Conservation (phyloP, 768 basidiomycete genomes). For the Leccinum longicurvipes region DNA sequence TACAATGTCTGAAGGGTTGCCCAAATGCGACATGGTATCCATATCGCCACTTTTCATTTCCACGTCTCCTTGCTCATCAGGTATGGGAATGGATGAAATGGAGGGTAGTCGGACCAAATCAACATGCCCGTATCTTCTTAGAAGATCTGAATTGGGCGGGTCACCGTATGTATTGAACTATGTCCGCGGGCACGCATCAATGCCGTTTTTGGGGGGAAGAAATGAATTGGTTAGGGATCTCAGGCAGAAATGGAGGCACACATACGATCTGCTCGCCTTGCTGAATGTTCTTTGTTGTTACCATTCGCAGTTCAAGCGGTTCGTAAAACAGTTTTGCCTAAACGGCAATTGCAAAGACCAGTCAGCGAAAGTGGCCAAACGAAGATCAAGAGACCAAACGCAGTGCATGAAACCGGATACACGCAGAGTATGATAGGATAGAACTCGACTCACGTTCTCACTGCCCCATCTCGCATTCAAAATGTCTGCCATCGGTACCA, state of each 20-base stretch:
- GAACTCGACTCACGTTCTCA: slow-evolving; percentile 66
- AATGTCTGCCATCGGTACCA: slow-evolving; percentile 97
- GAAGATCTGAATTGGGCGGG: slow-evolving; percentile 86
- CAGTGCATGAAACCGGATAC: background rate
- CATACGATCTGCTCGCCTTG: slow-evolving; percentile 86
- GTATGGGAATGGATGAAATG: slow-evolving; percentile 16
- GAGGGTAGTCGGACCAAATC: slow-evolving; percentile 62
- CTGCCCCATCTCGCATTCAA: slow-evolving; percentile 84
- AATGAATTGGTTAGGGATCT: background rate
- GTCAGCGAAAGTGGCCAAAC: background rate
- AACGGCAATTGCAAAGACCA: background rate
- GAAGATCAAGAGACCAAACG: background rate
- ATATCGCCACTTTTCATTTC: slow-evolving; percentile 21
- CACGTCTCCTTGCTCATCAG: slow-evolving; percentile 3
- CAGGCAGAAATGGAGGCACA: background rate
- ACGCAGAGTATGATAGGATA: background rate
- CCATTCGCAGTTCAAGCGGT: slow-evolving; percentile 68
- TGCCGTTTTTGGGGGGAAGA: background rate
- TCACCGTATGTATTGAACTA: slow-evolving; percentile 97
- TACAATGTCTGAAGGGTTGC: slow-evolving; percentile 79
- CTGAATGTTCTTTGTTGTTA: slow-evolving; percentile 68
- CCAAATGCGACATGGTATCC: slow-evolving; percentile 25
- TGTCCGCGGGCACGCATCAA: background rate
- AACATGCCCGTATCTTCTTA: slow-evolving; percentile 93
- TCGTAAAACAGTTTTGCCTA: slow-evolving; percentile 89